A percentile compares a stretch with the other conserved stretches of the same genome.
These are phyloP conservation scores for Brassica hybrid DNA, from an alignment of 441 rosid genomes.

Conservation along the genomic window DNA sequence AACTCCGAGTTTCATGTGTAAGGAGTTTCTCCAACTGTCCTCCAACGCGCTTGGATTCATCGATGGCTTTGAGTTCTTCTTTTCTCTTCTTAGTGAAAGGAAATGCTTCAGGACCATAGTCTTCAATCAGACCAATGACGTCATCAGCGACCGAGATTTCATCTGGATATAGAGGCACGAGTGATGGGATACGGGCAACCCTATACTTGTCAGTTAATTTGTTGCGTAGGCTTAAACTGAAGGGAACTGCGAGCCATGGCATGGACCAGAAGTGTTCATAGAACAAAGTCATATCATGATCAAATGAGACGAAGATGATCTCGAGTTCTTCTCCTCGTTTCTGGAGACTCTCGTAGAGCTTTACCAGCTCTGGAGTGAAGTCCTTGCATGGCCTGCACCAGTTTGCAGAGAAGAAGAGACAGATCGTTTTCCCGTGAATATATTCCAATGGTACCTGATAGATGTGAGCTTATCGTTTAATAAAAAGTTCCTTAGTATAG, in stretches of 20 bases:
- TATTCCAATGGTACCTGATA: conserved; percentile 70
- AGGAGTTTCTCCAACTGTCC: conserved; percentile 67
- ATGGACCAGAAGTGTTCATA: conserved; percentile 69
- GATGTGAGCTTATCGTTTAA: conserved; percentile 13
- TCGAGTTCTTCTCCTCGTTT: conserved; percentile 58
- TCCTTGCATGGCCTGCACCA: conserved; percentile 85
- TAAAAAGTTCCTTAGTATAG: neutral
- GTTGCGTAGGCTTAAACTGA: conserved; percentile 49
- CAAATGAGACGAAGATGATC: conserved; percentile 73
- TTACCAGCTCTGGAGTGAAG: conserved; percentile 68
- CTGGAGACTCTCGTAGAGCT: conserved; percentile 53
- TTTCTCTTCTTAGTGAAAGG: conserved; percentile 72
- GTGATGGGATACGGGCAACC: conserved; percentile 65
- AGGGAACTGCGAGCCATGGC: conserved; percentile 87
- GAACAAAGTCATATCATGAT: conserved; percentile 64
- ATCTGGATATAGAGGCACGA: conserved; percentile 56
- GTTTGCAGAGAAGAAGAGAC: conserved; percentile 83
- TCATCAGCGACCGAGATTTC: conserved; percentile 57
- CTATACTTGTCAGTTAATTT: conserved; percentile 49
- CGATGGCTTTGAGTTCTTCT: conserved; percentile 67
- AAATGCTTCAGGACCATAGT: conserved; percentile 73
- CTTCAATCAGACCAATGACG: conserved; percentile 64
- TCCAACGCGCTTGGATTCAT: conserved; percentile 60
- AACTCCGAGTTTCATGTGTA: conserved; percentile 53
- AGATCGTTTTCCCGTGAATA: conserved; percentile 54